Evolutionary conservation across 2,329 filamentous ascomycete species (phyloP).

Genomic region (Fragosphaeria purpurea): DNA sequence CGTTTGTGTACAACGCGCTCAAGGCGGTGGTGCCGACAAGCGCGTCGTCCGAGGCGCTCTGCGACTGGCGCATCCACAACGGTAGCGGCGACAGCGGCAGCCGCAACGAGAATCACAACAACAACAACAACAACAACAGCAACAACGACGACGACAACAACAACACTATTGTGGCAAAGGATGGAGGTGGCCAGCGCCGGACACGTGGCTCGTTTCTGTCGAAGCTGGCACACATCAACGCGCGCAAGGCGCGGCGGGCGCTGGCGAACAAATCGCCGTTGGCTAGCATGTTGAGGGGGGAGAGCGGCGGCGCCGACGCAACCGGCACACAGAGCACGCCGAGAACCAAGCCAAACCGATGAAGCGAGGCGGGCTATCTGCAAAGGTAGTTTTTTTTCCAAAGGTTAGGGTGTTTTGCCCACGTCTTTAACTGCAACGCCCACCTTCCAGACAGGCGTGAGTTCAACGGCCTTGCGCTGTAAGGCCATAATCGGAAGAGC

Average conservation of each 20-base stretch:
- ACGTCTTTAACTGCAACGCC: too few species aligned
- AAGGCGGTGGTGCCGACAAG: constrained; percentile 28
- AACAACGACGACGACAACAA: not conserved
- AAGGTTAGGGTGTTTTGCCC: too few species aligned
- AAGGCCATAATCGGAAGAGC: too few species aligned
- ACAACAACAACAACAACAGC: not conserved
- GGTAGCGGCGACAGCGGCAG: constrained; percentile 10
- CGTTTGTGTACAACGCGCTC: constrained; percentile 28
- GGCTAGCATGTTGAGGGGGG: too few species aligned
- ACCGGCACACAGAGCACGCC: too few species aligned
- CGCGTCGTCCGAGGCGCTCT: constrained; percentile 28
- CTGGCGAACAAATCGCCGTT: not conserved
- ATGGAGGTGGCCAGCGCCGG: not conserved
- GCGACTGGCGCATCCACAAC: constrained; percentile 30
- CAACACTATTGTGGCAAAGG: not conserved
- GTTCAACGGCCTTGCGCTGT: too few species aligned
- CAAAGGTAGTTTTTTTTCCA: too few species aligned
- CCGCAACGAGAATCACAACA: not conserved
- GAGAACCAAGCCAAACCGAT: too few species aligned
- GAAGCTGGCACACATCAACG: constrained; percentile 1
- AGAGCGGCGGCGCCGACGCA: too few species aligned
- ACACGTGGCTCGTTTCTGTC: not conserved
- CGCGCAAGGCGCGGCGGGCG: constrained; percentile 4
- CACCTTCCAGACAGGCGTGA: too few species aligned
- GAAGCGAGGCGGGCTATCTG: too few species aligned